Evolutionary conservation across 768 basidiomycete genomes (phyloP), one percentile per base, ranked within the genome.

Genomic region (Leccinum subgranulosum): DNA sequence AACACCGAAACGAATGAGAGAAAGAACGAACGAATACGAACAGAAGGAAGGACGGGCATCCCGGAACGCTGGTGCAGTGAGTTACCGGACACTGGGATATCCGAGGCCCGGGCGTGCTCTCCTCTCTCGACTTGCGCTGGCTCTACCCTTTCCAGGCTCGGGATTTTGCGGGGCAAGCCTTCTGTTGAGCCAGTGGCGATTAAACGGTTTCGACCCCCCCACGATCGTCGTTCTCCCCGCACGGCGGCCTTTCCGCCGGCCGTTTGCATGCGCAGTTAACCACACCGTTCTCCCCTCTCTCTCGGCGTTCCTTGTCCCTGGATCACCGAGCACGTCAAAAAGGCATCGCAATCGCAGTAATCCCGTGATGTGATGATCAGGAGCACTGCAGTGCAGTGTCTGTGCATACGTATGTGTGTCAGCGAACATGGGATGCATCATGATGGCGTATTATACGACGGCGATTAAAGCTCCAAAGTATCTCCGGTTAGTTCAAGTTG

Each of bases 281-380:
- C 31, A 27, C 48, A 23, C 31, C 48, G 23, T 64, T 36, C 21
- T 65, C 64, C 56, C 45, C 17, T 29, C 43, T 15, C 8, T 15
- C n/a, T 41, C n/a, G 39, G n/a, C n/a, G 39, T 41, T 11, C 39
- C 39, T 9, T 45, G 31, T 51, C n/a, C 36, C 53, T 55, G 53
- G 48, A 54, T 57, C 28, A 53, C 28, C 34, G 39, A 2, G 49
- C 54, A 43, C 14, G 54, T 56, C 39, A 41, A 41, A 41, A 11
- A 55, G 27, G 54, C 52, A 10, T 36, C 49, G 59, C 36, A 52
- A 51, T 36, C 49, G 61, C 36, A 49, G 51, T 54, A 12, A 0
- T 47, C 61, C 66, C 60, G 48, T 53, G 54, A 56, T 59, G 39
- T 33, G 55, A 56, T 60, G 39, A 19, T 41, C 39, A 19, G n/a